Evolutionary conservation across 768 basidiomycete genomes (phyloP).

Genomic region (Sutorius australiensis): DNA sequence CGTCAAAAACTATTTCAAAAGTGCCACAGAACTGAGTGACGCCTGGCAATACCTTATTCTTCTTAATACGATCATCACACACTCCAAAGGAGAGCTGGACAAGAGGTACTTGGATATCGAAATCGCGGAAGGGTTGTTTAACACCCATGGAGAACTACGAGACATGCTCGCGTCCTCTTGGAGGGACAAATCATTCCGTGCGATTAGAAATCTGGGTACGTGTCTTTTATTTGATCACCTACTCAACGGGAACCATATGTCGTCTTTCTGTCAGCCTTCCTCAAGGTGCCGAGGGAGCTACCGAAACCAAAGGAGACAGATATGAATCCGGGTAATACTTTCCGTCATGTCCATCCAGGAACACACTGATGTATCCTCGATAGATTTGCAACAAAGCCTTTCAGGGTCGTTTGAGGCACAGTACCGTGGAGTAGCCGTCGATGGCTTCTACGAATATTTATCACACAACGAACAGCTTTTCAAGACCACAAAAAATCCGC

Average conservation of each 20-base stretch:
- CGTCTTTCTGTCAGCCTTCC: background rate
- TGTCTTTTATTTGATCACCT: background rate
- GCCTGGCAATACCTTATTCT: too few relatives aligned
- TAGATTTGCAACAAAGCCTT: background rate
- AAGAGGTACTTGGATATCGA: too few relatives aligned
- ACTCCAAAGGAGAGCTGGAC: too few relatives aligned
- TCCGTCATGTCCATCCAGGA: too few relatives aligned
- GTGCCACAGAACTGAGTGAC: too few relatives aligned
- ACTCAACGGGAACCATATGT: background rate
- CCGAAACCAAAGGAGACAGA: too few relatives aligned
- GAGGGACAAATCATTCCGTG: background rate
- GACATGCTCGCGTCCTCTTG: background rate
- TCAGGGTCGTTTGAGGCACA: background rate
- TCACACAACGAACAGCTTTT: conserved; percentile 9
- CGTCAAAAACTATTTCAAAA: too few relatives aligned
- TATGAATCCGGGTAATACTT: background rate
- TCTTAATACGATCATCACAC: too few relatives aligned
- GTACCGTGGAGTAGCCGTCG: conserved; percentile 2
- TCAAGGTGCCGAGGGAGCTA: background rate
- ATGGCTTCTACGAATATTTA: conserved; percentile 20
- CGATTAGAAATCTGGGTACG: conserved; percentile 9
- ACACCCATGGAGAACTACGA: background rate
- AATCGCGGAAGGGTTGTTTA: background rate
- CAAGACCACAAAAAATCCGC: background rate
- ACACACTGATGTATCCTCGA: background rate